These are phyloP conservation scores for Austropuccinia psidii DNA, from an alignment of 1,284 basidiomycete species.

Conservation along the genomic window DNA sequence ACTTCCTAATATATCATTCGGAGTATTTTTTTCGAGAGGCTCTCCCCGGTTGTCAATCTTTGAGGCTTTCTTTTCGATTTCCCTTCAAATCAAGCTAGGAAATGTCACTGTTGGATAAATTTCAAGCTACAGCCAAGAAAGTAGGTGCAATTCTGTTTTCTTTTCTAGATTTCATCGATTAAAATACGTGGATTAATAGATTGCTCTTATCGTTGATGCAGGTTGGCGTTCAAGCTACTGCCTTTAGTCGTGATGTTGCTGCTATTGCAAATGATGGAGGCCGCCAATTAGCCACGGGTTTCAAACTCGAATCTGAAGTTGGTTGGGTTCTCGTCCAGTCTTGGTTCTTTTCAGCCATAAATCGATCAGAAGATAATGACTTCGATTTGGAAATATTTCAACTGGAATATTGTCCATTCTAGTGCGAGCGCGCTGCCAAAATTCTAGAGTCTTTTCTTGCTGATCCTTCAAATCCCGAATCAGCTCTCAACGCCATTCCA, in stretches of 20 bases:
- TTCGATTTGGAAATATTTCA: too few species aligned
- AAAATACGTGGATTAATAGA: background rate
- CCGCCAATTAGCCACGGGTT: conserved; percentile 26
- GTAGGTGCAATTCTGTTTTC: background rate
- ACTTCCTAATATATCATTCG: too few species aligned
- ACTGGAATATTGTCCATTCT: background rate
- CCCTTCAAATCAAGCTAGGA: too few species aligned
- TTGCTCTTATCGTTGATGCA: background rate
- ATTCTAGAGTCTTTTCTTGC: conserved; percentile 53
- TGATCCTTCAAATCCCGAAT: conserved; percentile 76
- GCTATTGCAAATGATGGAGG: conserved; percentile 29
- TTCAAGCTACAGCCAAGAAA: conserved; percentile 32
- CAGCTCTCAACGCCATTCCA: conserved; percentile 88
- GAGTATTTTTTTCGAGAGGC: too few species aligned
- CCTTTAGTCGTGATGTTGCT: conserved; percentile 31
- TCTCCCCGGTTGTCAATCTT: too few species aligned
- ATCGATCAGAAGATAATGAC: too few species aligned
- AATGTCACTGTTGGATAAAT: conserved; percentile 30
- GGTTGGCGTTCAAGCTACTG: conserved; percentile 33
- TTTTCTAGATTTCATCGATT: background rate
- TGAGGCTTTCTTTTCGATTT: too few species aligned
- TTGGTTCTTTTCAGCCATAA: background rate
- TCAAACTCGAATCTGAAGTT: conserved; percentile 33
- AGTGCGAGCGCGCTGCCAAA: conserved; percentile 23
- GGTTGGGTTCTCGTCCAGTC: too few species aligned